Evolutionary conservation across 768 basidiomycete genomes (phyloP), one percentile per base, ranked within the genome.

Genomic region (Mycena crocata): DNA sequence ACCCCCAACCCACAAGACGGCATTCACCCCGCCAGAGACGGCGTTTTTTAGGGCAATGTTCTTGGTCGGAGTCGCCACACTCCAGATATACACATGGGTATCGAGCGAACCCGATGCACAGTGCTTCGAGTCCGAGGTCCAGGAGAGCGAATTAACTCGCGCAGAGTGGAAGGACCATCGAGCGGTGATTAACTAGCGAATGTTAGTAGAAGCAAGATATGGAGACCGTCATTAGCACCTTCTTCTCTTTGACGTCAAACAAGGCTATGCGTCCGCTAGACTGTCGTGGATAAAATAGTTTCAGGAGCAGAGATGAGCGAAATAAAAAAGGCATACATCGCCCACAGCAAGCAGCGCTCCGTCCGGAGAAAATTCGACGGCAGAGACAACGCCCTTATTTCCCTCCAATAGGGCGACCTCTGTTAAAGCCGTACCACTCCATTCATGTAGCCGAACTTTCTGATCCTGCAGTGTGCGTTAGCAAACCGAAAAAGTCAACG

Each of bases 21-120:
- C 85, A 65, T 90, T 90, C 3, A 95, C 91, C 12, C 96, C 96
- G 15, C 95, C 93, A 7, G 94, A 89, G 39, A 89, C 89, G 1
- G 93, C 95, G 66, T 95, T 95, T 83, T 90, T 91, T 76, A 98
- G 90, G 30, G 90, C 85, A 37, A 95, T 88, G 70, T 92, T 93
- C 77, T 86, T 89, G 76, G 88, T 79, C 12, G 91, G 89, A 73
- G 88, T 86, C 46, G 80, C 81, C 32, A 94, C 88, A 68, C 90
- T 90, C 89, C 93, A 98, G 28, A 98, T 80, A 73, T 95, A 98
- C 6, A 97, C 88, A 70, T 95, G 88, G 32, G 96, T 96, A 76
- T 99, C 97, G n/a, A 97, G 84, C 23, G 95, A 94, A 14, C 92
- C 95, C 5, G 95, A 95, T 14, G 90, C 96, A 67, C 93, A 87